Evolutionary conservation across 306 rosid genomes (phyloP).

Genomic region (Elaeagnus macrophylla): DNA sequence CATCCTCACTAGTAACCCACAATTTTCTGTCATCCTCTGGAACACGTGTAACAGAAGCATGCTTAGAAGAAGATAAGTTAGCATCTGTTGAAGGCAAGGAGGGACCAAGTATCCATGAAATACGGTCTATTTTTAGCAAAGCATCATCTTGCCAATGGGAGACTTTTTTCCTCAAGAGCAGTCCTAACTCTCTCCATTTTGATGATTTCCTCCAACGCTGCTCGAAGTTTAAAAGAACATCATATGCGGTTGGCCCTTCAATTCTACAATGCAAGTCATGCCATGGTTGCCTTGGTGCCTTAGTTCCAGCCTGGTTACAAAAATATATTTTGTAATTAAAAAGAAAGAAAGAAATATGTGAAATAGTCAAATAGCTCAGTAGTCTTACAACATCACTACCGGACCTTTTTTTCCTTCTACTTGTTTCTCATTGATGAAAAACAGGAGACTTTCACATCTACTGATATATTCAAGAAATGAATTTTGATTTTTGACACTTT

Average conservation of each 20-base stretch:
- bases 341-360: background rate
- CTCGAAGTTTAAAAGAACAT: constrained; percentile 86
- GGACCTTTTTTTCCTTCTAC: no score
- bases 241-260: constrained; percentile 96
- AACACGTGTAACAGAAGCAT: constrained; percentile 26
- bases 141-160: constrained; percentile 74
- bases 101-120: constrained; percentile 95
- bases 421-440: no score
- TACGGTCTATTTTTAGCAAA: constrained; percentile 64
- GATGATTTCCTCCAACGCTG: constrained; percentile 87
- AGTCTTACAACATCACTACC: no score
- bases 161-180: constrained; percentile 31
- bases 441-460: no score
- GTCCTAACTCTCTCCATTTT: constrained; percentile 66
- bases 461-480: no score
- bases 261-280: constrained; percentile 92
- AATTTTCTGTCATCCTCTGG: constrained; percentile 50
- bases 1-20: constrained; percentile 48
- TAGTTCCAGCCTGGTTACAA: constrained; percentile 52
- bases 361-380: no score
- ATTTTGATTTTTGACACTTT: no score
- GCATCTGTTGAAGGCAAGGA: constrained; percentile 11
- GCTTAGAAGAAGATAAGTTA: background rate
- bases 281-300: constrained; percentile 93
- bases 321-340: background rate